Conservation (phyloP, 306 rosid species). For the Citrullus colocynthis region DNA sequence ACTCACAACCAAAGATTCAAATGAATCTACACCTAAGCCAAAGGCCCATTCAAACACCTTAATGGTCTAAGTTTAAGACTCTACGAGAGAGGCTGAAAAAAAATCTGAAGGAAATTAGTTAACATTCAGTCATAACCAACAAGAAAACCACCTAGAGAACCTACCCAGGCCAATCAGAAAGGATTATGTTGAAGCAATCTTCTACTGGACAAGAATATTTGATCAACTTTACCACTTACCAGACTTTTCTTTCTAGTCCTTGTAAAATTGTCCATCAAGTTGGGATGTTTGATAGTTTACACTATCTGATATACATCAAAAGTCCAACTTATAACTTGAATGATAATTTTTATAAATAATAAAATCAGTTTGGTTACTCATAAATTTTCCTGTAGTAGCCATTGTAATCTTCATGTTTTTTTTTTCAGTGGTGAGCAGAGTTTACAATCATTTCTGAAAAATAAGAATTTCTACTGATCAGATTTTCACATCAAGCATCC, state of each 20-base stretch:
- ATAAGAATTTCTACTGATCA: neutral
- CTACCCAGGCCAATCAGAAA: neutral
- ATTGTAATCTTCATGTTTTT: neutral
- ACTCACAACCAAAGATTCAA: neutral
- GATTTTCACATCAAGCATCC: neutral
- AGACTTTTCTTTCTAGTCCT: neutral
- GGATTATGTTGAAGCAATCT: neutral
- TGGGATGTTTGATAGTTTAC: neutral
- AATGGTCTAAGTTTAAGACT: neutral
- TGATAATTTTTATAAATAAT: neutral
- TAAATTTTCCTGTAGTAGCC: neutral
- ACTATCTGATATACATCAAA: neutral
- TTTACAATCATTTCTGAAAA: neutral
- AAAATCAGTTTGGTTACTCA: neutral
- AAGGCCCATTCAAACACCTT: neutral
- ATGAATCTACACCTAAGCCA: neutral
- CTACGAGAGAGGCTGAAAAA: neutral
- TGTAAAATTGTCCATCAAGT: neutral
- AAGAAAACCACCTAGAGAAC: neutral
- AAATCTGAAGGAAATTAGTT: neutral
- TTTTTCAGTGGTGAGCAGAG: neutral
- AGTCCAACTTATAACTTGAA: neutral
- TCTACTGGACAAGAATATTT: neutral
- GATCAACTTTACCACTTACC: neutral
- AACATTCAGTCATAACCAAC: neutral